Evolutionary conservation across 2,329 filamentous ascomycete genomes (phyloP).

Genomic region (Claviceps sp.): DNA sequence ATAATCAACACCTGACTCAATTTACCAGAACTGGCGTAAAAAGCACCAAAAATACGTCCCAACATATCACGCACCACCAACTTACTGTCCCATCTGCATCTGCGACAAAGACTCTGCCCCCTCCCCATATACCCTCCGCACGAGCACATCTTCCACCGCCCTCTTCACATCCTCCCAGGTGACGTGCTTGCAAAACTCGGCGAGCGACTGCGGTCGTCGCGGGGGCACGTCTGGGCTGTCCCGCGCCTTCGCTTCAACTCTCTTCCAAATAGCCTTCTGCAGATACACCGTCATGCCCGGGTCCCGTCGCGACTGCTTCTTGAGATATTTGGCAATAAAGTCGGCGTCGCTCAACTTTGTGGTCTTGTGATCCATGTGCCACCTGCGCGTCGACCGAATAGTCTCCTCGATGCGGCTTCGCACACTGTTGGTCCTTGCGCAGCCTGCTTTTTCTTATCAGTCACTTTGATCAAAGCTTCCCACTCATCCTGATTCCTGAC

Average conservation of each 20-base stretch:
- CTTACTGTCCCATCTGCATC: conserved; percentile 1
- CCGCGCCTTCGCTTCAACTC: conserved; percentile 9
- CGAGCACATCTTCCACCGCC: conserved; percentile 18
- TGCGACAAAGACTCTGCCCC: conserved; percentile 2
- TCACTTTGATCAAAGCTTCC: background rate
- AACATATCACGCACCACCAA: background rate
- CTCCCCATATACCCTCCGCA: conserved; percentile 12
- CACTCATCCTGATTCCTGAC: background rate
- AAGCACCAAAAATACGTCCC: no score
- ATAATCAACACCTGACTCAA: no score
- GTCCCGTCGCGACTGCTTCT: conserved; percentile 23
- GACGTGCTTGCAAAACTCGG: conserved; percentile 20
- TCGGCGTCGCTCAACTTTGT: conserved; percentile 16
- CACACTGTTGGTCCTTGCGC: conserved; percentile 2
- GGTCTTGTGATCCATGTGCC: conserved; percentile 25
- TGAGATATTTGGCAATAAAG: conserved; percentile 21
- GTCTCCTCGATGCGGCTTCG: conserved; percentile 20
- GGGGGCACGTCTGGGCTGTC: background rate
- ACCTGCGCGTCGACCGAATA: conserved; percentile 23
- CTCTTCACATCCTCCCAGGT: conserved; percentile 22
- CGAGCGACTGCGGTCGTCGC: conserved; percentile 14
- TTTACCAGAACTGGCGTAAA: no score
- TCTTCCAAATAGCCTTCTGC: conserved; percentile 18
- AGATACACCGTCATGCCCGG: conserved; percentile 20
- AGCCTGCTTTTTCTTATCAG: background rate